These are phyloP conservation scores for Pythium pyrilobum DNA, from an alignment of 352 stramenopile species.

Conservation along the genomic window DNA sequence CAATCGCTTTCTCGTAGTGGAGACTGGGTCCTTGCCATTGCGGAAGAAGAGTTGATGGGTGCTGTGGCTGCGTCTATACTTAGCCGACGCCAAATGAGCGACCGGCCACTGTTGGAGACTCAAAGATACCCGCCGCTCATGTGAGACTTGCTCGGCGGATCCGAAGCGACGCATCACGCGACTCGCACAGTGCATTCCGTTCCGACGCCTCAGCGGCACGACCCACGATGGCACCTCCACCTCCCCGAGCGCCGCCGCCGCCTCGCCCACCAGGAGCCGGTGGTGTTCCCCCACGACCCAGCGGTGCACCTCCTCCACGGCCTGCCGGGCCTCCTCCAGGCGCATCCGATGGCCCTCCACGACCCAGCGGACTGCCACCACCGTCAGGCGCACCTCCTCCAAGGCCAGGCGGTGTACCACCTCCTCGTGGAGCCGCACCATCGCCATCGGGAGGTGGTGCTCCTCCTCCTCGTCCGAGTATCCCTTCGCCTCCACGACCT, in stretches of 20 bases:
- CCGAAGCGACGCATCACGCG: neutral
- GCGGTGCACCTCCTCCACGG: constrained; percentile 16
- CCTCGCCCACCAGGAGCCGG: neutral
- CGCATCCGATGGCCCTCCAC: constrained; percentile 12
- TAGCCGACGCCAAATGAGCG: too few relatives aligned
- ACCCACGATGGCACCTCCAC: neutral
- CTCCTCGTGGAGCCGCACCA: constrained; percentile 5
- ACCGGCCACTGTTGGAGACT: too few relatives aligned
- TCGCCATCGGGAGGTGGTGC: neutral
- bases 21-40: too few relatives aligned
- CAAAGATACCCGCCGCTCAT: neutral
- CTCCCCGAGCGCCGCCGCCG: neutral
- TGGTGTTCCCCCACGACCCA: constrained; percentile 17
- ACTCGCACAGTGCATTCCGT: too few relatives aligned
- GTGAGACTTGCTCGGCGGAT: neutral
- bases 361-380: constrained; percentile 20
- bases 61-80: too few relatives aligned
- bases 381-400: constrained; percentile 1
- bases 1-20: neutral
- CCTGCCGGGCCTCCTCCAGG: neutral
- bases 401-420: neutral
- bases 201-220: too few relatives aligned
- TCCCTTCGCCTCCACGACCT: constrained; percentile 24
- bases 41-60: too few relatives aligned
- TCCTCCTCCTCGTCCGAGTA: constrained; percentile 5